phyloP scores from a whole-genome alignment of 148 eudicot species.

The Amaranthus hypochondriacus region DNA sequence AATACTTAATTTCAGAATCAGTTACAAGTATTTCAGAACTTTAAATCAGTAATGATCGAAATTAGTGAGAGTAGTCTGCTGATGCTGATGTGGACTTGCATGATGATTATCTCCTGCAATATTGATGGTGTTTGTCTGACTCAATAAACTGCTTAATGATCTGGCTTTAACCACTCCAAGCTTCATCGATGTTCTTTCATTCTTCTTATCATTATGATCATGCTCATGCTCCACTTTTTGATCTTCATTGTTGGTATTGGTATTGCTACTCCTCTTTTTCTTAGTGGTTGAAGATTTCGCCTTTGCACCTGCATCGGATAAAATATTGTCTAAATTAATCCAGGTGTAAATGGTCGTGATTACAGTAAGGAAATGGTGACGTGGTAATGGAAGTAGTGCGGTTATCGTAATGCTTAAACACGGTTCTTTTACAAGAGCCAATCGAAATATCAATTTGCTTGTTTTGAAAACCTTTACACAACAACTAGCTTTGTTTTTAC shows the following conservation, averaged over 20 bases:
- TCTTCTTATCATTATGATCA: background rate
- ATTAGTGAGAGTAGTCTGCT: background rate
- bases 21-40: no score
- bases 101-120: constrained; percentile 7
- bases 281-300: background rate
- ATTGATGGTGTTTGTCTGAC: constrained; percentile 27
- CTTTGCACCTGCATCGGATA: background rate
- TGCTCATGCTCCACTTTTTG: background rate
- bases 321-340: no score
- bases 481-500: no score
- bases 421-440: no score
- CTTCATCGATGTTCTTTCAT: constrained; percentile 22
- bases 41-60: background rate
- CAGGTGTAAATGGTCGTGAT: no score
- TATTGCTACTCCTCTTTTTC: background rate
- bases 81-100: background rate
- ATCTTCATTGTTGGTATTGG: background rate
- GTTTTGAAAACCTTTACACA: no score
- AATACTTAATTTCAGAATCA: no score
- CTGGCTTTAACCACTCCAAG: constrained; percentile 70
- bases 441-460: no score
- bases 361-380: no score
- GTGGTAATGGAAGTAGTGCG: no score
- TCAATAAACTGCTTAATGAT: constrained; percentile 64
- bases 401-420: no score